phyloP scores from a whole-genome alignment of 352 stramenopile species.

The Phytophthora ohioensis region DNA sequence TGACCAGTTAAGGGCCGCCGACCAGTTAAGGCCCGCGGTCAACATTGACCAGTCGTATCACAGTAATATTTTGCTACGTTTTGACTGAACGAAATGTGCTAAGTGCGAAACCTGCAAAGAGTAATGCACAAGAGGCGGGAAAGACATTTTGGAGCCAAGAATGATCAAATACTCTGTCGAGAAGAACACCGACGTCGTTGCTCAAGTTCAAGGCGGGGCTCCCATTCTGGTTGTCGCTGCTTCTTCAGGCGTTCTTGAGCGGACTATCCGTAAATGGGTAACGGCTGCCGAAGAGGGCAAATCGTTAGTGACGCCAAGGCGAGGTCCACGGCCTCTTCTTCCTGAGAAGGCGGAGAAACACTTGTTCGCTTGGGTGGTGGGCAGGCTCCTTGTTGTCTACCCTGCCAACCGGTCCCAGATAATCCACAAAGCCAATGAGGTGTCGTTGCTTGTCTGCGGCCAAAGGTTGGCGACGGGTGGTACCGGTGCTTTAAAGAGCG shows the following conservation, averaged over 20 bases:
- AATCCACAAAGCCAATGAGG: constrained; percentile 23
- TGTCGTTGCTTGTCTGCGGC: background rate
- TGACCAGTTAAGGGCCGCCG: too few relatives aligned
- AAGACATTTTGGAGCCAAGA: constrained; percentile 1
- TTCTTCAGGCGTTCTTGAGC: background rate
- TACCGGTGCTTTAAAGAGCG: constrained; percentile 34
- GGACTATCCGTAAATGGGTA: constrained; percentile 7
- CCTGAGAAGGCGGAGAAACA: constrained; percentile 14
- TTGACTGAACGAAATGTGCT: background rate
- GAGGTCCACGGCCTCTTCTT: constrained; percentile 5
- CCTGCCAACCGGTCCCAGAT: constrained; percentile 20
- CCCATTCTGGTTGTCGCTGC: background rate
- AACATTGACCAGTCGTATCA: too few relatives aligned
- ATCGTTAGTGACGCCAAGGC: background rate
- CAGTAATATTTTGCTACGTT: too few relatives aligned
- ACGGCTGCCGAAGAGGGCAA: background rate
- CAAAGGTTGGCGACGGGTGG: constrained; percentile 22
- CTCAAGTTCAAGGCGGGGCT: background rate
- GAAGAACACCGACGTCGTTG: background rate
- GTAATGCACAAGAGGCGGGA: background rate
- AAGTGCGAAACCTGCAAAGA: background rate
- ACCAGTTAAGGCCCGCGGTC: too few relatives aligned
- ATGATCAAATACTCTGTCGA: background rate
- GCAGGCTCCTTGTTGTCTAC: constrained; percentile 21
- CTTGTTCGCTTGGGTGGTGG: constrained; percentile 29